Evolutionary conservation across 257 asterid species (phyloP).

Genomic region (Nyctanthes arbortristis): DNA sequence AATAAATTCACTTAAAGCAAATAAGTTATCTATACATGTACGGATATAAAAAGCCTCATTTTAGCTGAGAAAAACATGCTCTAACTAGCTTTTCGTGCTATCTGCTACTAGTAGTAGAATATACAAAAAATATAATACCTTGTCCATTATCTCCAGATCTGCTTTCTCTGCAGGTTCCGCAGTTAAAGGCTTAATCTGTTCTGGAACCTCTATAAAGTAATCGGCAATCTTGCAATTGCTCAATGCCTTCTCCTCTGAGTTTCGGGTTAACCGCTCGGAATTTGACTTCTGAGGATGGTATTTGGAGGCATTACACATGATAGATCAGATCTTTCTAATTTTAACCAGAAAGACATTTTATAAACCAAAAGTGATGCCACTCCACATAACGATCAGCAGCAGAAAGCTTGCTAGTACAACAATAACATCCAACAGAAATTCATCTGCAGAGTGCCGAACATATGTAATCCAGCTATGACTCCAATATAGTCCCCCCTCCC

Average conservation of each 20-base stretch:
- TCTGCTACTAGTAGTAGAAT: background rate
- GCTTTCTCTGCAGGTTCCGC: slow-evolving; percentile 1
- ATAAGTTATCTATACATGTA: background rate
- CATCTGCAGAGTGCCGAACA: no score
- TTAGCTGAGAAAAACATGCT: background rate
- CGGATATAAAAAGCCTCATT: background rate
- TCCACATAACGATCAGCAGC: background rate
- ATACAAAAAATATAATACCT: background rate
- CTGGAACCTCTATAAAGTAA: background rate
- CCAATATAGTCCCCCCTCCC: no score
- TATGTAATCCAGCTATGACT: no score
- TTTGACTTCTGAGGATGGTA: slow-evolving; percentile 2
- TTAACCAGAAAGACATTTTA: background rate
- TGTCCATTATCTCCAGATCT: background rate
- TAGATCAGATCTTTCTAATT: background rate
- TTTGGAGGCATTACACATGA: background rate
- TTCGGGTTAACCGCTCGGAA: background rate
- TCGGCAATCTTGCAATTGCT: background rate
- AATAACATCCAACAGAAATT: background rate
- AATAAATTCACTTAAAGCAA: background rate
- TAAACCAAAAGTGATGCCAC: background rate
- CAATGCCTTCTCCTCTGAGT: slow-evolving; percentile 8
- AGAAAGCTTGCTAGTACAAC: background rate
- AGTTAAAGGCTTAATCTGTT: background rate
- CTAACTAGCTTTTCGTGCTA: background rate